Conservation (phyloP, 306 rosid species). For the Phaseolus lunatus region DNA sequence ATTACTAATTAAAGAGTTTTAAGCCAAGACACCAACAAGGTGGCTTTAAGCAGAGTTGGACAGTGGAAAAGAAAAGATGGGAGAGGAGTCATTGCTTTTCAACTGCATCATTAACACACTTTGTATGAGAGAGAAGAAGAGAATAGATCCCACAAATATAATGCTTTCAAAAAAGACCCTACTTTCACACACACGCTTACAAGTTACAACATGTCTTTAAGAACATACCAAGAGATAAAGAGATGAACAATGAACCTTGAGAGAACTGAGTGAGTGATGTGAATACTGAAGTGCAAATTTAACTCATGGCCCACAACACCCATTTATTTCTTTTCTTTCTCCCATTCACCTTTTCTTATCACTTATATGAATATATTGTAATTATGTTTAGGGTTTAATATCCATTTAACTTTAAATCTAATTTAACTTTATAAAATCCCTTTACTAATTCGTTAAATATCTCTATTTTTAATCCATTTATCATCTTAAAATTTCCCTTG, state of each 20-base stretch:
- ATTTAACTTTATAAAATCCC: no score
- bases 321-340: conserved; percentile 29
- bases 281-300: conserved; percentile 24
- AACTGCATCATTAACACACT: conserved; percentile 43
- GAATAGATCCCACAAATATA: no score
- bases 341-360: conserved; percentile 45
- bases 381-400: no score
- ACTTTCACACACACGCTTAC: conserved; percentile 57
- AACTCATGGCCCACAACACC: conserved; percentile 54
- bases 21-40: conserved; percentile 6
- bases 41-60: conserved; percentile 42
- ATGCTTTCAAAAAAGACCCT: conserved; percentile 48
- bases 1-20: conserved; percentile 41
- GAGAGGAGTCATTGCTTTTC: conserved; percentile 46
- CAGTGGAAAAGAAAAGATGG: conserved; percentile 38
- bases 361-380: no score
- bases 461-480: no score
- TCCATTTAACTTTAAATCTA: no score
- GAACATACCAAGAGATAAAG: not conserved
- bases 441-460: no score
- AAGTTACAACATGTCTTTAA: conserved; percentile 29
- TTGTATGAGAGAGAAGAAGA: not conserved
- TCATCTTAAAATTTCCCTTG: no score
- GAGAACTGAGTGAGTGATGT: conserved; percentile 60
- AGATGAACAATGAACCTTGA: conserved; percentile 48